Percentiles rank a stretch among this genome's conserved stretches.
These are phyloP conservation scores for Malus hybrid DNA, from an alignment of 331 rosid species.

Conservation along the genomic window DNA sequence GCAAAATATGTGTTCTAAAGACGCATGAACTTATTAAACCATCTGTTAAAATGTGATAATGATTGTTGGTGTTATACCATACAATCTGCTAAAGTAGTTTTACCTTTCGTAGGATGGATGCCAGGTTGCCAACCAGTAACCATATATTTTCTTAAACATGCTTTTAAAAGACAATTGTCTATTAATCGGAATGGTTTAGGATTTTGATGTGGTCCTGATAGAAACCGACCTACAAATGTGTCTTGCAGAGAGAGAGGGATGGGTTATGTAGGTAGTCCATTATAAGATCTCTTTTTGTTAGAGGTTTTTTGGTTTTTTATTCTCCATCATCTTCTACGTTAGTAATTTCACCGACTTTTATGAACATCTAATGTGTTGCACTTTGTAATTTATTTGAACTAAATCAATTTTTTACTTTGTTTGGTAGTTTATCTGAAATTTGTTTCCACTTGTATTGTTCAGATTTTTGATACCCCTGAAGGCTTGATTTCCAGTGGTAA, in stretches of 20 bases:
- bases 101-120: neutral
- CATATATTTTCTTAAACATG: neutral
- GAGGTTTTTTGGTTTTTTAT: no score
- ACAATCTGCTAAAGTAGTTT: neutral
- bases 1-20: neutral
- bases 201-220: neutral
- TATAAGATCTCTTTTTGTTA: no score
- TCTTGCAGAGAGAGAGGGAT: neutral
- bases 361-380: neutral
- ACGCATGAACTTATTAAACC: neutral
- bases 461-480: slow-evolving; percentile 86
- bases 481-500: slow-evolving; percentile 80
- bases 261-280: neutral
- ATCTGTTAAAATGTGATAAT: neutral
- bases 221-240: neutral
- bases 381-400: neutral
- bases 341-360: no score
- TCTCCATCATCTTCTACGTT: no score
- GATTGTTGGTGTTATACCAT: neutral
- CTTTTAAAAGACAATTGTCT: neutral
- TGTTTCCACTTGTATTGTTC: slow-evolving; percentile 17
- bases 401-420: neutral
- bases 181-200: neutral
- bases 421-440: neutral
- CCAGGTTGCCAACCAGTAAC: neutral